A percentile compares a stretch with the other conserved stretches of the same genome.
Conservation (phyloP, 441 rosid genomes). For the Metrosideros polymorpha region DNA sequence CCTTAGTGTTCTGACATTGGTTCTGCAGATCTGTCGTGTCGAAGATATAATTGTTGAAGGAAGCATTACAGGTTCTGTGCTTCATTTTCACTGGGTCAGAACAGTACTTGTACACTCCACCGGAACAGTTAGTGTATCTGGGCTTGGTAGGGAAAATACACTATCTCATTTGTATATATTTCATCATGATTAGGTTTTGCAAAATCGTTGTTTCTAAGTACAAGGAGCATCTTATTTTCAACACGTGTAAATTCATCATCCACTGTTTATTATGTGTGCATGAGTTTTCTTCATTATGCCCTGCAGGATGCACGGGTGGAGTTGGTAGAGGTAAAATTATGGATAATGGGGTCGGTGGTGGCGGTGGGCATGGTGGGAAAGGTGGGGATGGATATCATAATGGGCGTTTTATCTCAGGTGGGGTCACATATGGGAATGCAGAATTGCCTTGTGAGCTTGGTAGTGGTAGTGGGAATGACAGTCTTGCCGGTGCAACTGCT, state of each 20-base stretch:
- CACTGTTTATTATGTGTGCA: neutral
- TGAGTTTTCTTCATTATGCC: neutral
- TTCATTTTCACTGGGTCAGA: slow-evolving; percentile 88
- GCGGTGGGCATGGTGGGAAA: slow-evolving; percentile 95
- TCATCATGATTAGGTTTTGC: neutral
- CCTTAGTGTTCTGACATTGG: slow-evolving; percentile 8
- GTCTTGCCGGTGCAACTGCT: slow-evolving; percentile 54
- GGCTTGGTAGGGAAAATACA: slow-evolving; percentile 46
- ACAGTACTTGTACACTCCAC: slow-evolving; percentile 41
- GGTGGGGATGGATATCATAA: slow-evolving; percentile 83
- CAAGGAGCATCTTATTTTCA: neutral
- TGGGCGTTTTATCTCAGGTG: slow-evolving; percentile 70
- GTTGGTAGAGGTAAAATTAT: slow-evolving; percentile 67
- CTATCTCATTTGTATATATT: neutral
- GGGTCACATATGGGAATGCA: slow-evolving; percentile 65
- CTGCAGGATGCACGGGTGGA: slow-evolving; percentile 84
- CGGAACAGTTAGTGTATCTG: slow-evolving; percentile 61
- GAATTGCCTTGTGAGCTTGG: slow-evolving; percentile 96
- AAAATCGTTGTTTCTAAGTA: neutral
- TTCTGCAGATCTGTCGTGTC: slow-evolving; percentile 80
- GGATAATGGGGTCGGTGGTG: slow-evolving; percentile 71
- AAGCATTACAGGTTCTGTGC: slow-evolving; percentile 62
- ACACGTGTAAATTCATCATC: neutral
- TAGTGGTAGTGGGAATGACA: slow-evolving; percentile 86
- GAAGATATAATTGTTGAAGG: slow-evolving; percentile 75